phyloP scores from a whole-genome alignment of 352 stramenopile species.

The Saprolegnia diclina region DNA sequence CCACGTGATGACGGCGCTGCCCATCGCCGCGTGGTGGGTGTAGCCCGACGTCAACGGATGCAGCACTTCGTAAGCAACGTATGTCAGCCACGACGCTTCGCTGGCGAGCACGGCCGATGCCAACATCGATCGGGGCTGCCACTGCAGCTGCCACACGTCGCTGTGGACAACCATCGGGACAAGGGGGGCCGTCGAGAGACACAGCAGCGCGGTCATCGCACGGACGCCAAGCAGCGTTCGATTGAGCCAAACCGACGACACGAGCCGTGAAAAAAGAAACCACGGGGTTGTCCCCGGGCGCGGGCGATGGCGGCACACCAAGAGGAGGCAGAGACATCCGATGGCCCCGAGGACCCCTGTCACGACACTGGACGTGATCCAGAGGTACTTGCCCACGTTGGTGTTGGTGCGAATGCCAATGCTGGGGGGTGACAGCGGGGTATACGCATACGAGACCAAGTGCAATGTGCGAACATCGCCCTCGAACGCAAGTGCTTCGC shows the following conservation, averaged over 20 bases:
- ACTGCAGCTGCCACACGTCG: no score
- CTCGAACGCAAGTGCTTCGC: neutral
- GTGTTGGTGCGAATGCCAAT: neutral
- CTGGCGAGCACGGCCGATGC: neutral
- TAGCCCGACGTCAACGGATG: neutral
- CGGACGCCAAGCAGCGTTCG: neutral
- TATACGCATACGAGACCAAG: constrained; percentile 1
- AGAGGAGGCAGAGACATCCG: neutral
- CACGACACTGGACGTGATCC: neutral
- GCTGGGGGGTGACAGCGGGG: neutral
- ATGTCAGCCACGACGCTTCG: constrained; percentile 1
- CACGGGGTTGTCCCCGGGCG: neutral
- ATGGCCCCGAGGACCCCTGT: neutral
- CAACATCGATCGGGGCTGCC: neutral
- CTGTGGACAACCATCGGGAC: neutral
- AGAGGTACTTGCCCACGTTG: neutral
- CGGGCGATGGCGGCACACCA: neutral
- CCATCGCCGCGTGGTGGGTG: neutral
- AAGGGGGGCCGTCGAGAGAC: neutral
- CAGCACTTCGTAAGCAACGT: neutral
- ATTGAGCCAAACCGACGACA: constrained; percentile 3
- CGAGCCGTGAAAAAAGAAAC: neutral
- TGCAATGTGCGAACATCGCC: neutral
- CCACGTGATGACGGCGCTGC: neutral
- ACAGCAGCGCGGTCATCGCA: neutral